Percentiles rank a stretch among this genome's conserved stretches.
These are phyloP conservation scores for Rhizoclosmatium sp. DNA, from an alignment of 192 early-diverging fungal species.

Conservation along the genomic window DNA sequence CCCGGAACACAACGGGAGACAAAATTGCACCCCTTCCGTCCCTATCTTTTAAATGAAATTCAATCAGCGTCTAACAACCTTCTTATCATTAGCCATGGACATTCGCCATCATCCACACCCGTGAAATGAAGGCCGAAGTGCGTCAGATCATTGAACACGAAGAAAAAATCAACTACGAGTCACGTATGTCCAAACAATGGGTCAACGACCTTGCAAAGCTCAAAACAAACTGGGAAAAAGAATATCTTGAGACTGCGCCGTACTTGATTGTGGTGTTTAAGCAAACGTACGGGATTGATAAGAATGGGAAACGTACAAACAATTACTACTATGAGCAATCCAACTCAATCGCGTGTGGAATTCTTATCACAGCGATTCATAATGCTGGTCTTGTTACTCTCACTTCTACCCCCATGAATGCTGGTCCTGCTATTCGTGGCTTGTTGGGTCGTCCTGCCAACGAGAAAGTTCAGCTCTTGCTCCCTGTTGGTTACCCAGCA, in stretches of 20 bases:
- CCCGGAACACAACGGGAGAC: too few species aligned
- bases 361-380: constrained; percentile 20
- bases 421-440: constrained; percentile 7
- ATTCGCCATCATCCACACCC: constrained; percentile 19
- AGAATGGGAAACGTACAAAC: constrained; percentile 20
- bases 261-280: constrained; percentile 22
- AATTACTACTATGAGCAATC: constrained; percentile 29
- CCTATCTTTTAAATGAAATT: too few species aligned
- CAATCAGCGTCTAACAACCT: too few species aligned
- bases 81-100: constrained; percentile 6
- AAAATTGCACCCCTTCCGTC: too few species aligned
- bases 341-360: constrained; percentile 14
- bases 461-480: constrained; percentile 17
- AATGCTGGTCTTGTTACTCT: constrained; percentile 16
- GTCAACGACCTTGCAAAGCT: constrained; percentile 16
- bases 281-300: constrained; percentile 26
- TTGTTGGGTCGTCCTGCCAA: constrained; percentile 7
- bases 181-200: constrained; percentile 19
- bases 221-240: constrained; percentile 18
- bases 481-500: constrained; percentile 21
- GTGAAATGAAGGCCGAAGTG: constrained; percentile 9
- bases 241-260: constrained; percentile 16
- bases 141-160: constrained; percentile 28
- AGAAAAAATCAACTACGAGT: constrained; percentile 30
- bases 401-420: constrained; percentile 21